Percentiles rank a stretch among this genome's conserved stretches.
phyloP scores from a whole-genome alignment of 768 basidiomycete species.

The Thelephora ganbajun region DNA sequence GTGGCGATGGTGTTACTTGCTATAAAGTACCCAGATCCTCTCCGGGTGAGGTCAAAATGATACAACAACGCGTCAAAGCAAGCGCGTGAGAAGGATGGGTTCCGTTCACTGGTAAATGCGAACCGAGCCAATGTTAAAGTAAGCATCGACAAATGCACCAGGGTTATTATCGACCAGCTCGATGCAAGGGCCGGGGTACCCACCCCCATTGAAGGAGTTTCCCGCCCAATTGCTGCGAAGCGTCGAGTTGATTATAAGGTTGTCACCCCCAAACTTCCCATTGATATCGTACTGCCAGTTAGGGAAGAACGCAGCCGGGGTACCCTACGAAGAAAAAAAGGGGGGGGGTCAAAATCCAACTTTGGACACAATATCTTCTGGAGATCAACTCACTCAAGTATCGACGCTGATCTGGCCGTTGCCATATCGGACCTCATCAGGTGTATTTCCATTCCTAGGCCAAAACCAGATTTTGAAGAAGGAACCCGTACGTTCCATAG shows the following conservation, averaged over 20 bases:
- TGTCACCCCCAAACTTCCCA: slow-evolving; percentile 38
- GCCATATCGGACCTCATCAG: slow-evolving; percentile 31
- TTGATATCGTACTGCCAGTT: slow-evolving; percentile 41
- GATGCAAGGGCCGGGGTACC: slow-evolving; percentile 35
- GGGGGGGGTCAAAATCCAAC: neutral
- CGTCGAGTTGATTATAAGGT: slow-evolving; percentile 57
- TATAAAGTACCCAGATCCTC: no score
- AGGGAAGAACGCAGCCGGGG: slow-evolving; percentile 49
- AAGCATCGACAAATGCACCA: slow-evolving; percentile 48
- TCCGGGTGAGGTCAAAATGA: no score
- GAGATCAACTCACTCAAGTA: slow-evolving; percentile 35
- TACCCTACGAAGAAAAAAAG: slow-evolving; percentile 30
- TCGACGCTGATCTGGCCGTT: slow-evolving; percentile 29
- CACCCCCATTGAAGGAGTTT: slow-evolving; percentile 26
- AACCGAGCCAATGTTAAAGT: slow-evolving; percentile 55
- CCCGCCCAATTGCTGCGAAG: slow-evolving; percentile 59
- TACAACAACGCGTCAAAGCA: no score
- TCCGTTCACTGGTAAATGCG: slow-evolving; percentile 29
- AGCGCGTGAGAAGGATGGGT: neutral
- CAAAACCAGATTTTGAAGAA: slow-evolving; percentile 66
- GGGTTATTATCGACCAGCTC: slow-evolving; percentile 59
- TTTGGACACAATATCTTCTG: neutral
- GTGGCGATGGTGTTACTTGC: no score
- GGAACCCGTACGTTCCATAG: slow-evolving; percentile 40
- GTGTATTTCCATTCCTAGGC: slow-evolving; percentile 33